Evolutionary conservation across 202 grass and related monocot species (phyloP).

Genomic region (Dendrocalamus latiflorus): DNA sequence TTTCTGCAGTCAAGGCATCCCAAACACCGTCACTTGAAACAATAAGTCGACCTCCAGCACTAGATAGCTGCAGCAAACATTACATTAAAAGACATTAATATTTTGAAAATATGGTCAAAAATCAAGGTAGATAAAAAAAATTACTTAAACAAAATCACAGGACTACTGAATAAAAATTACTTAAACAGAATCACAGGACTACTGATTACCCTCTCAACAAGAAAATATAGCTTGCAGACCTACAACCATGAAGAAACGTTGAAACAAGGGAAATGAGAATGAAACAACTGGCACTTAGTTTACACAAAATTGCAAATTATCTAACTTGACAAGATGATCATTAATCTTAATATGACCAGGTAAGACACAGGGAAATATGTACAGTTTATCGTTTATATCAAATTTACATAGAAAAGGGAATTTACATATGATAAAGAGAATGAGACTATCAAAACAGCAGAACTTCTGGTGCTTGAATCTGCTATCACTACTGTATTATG

Average conservation of each 20-base stretch:
- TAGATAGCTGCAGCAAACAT: conserved; percentile 61
- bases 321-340: background rate
- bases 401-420: background rate
- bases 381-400: background rate
- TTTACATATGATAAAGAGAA: background rate
- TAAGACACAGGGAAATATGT: background rate
- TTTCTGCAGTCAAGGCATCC: conserved; percentile 73
- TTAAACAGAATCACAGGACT: background rate
- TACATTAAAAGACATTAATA: background rate
- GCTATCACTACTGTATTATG: background rate
- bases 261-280: background rate
- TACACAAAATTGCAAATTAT: conserved; percentile 1
- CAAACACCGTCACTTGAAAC: conserved; percentile 97
- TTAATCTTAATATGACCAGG: background rate
- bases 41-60: conserved; percentile 66
- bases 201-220: background rate
- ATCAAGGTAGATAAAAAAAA: background rate
- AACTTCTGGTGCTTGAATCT: conserved; percentile 12
- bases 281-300: background rate
- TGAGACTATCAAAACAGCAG: background rate
- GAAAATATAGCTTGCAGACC: background rate
- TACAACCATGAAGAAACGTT: background rate
- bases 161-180: too few relatives aligned
- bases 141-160: too few relatives aligned
- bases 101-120: background rate